Percentiles rank a stretch among this genome's conserved stretches.
These are phyloP conservation scores for Ogataea hybrid DNA, from an alignment of 1,139 yeast species.

Conservation along the genomic window DNA sequence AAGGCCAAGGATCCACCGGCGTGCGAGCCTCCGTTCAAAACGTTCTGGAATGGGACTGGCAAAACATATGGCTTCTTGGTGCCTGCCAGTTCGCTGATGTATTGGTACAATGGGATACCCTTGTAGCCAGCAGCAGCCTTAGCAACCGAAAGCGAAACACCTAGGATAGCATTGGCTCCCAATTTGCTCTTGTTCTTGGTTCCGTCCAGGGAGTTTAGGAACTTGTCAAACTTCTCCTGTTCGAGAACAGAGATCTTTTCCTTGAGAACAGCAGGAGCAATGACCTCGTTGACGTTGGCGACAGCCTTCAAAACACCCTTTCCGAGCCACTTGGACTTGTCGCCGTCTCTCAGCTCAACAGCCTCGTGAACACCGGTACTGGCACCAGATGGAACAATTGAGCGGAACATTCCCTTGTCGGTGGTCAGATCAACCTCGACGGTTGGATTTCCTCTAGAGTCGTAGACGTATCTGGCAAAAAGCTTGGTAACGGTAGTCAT, in stretches of 20 bases:
- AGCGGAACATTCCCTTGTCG: constrained; percentile 81
- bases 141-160: constrained; percentile 91
- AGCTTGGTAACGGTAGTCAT: constrained; percentile 46
- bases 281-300: constrained; percentile 81
- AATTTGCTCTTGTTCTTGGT: constrained; percentile 91
- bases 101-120: constrained; percentile 81
- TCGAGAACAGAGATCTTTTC: constrained; percentile 72
- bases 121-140: constrained; percentile 95
- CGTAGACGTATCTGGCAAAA: constrained; percentile 91
- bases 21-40: constrained; percentile 97
- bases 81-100: constrained; percentile 71
- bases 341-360: constrained; percentile 92
- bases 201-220: constrained; percentile 79
- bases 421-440: constrained; percentile 93
- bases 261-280: constrained; percentile 83
- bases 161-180: constrained; percentile 95
- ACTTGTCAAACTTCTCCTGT: constrained; percentile 78
- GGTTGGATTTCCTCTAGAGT: constrained; percentile 98
- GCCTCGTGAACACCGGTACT: constrained; percentile 96
- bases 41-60: constrained; percentile 97
- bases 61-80: constrained; percentile 72
- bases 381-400: constrained; percentile 97
- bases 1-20: constrained; percentile 98
- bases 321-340: constrained; percentile 91
- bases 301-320: constrained; percentile 95